phyloP scores from a whole-genome alignment of 495 filamentous ascomycete species.

The Podospora australis region DNA sequence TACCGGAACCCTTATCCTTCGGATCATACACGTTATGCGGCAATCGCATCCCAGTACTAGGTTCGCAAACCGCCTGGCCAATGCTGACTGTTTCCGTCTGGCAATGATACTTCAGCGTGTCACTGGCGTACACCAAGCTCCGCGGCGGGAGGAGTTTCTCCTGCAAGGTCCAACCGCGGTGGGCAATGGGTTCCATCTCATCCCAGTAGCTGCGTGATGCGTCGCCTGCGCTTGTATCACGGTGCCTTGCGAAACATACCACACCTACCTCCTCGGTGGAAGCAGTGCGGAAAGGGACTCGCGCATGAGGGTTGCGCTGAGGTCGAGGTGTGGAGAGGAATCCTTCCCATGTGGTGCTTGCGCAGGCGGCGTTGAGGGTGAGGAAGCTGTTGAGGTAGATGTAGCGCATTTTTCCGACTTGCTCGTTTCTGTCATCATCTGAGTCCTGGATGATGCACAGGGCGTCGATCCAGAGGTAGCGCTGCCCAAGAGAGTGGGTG shows the following conservation, averaged over 20 bases:
- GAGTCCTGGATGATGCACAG: conserved; percentile 1
- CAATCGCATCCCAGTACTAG: background rate
- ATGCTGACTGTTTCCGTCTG: background rate
- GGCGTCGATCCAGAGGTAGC: background rate
- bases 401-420: background rate
- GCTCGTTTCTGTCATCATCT: background rate
- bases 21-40: background rate
- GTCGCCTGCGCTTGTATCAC: background rate
- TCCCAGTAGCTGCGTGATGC: background rate
- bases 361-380: background rate
- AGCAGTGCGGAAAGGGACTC: background rate
- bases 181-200: background rate
- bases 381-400: background rate
- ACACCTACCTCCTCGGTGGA: background rate
- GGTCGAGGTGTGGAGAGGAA: background rate
- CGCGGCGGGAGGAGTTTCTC: background rate
- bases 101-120: background rate
- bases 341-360: background rate
- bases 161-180: background rate
- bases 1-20: background rate
- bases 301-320: background rate
- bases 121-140: background rate
- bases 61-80: background rate
- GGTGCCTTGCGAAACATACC: background rate
- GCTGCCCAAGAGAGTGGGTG: background rate